These are phyloP conservation scores for Stagonosporopsis chrysanthemi DNA, from an alignment of 2,329 filamentous ascomycete genomes.

Conservation along the genomic window DNA sequence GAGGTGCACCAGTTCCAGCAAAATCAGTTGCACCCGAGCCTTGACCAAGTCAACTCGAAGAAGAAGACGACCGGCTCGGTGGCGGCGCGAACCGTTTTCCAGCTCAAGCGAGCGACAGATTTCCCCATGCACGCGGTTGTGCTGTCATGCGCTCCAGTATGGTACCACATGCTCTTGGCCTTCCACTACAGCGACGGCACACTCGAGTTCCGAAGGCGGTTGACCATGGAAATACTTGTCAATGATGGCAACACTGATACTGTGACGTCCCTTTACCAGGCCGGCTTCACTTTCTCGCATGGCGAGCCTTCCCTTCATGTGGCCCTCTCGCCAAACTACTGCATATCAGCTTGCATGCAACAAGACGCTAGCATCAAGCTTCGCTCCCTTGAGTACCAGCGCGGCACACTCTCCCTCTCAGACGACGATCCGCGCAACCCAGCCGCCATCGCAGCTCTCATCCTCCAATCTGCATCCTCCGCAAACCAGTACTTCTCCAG, in stretches of 20 bases:
- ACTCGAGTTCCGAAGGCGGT: slow-evolving; percentile 79
- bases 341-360: slow-evolving; percentile 55
- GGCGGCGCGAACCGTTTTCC: slow-evolving; percentile 45
- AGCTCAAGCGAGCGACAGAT: slow-evolving; percentile 67
- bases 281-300: slow-evolving; percentile 76
- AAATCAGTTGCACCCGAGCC: slow-evolving; percentile 71
- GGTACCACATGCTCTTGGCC: slow-evolving; percentile 74
- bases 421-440: slow-evolving; percentile 44
- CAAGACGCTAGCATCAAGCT: slow-evolving; percentile 54
- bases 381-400: slow-evolving; percentile 52
- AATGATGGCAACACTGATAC: slow-evolving; percentile 69
- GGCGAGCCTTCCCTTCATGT: slow-evolving; percentile 64
- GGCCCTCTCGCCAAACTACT: slow-evolving; percentile 58
- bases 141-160: slow-evolving; percentile 71
- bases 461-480: slow-evolving; percentile 53
- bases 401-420: slow-evolving; percentile 41
- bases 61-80: slow-evolving; percentile 61
- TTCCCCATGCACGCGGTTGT: slow-evolving; percentile 74
- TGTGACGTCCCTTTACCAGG: slow-evolving; percentile 75
- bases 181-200: slow-evolving; percentile 81
- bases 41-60: slow-evolving; percentile 76
- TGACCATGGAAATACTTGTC: slow-evolving; percentile 73
- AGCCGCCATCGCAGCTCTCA: slow-evolving; percentile 52
- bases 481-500: slow-evolving; percentile 56
- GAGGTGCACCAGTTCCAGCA: slow-evolving; percentile 73